Conservation (phyloP, 345 rosid genomes). For the Eucalyptus erythrocorys region DNA sequence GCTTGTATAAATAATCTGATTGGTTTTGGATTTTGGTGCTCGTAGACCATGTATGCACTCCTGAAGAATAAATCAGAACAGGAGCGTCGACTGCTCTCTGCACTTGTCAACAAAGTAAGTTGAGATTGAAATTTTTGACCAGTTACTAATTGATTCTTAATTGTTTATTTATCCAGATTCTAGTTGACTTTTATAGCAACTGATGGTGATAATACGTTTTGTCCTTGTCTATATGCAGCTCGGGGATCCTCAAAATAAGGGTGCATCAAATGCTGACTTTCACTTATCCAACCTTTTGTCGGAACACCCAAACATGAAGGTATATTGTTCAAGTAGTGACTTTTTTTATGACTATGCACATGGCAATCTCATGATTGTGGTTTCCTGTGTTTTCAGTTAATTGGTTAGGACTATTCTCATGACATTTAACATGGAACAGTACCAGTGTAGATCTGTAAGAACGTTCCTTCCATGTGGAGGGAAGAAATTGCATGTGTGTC, state of each 20-base stretch:
- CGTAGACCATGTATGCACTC: constrained; percentile 63
- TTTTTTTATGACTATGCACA: neutral
- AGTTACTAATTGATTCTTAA: neutral
- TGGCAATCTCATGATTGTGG: neutral
- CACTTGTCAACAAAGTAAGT: constrained; percentile 83
- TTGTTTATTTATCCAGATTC: neutral
- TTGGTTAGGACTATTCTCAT: neutral
- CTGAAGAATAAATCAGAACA: constrained; percentile 89
- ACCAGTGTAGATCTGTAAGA: neutral
- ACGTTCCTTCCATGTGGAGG: neutral
- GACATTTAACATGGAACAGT: neutral
- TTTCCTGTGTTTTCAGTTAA: neutral
- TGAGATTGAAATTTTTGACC: neutral
- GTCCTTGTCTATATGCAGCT: constrained; percentile 32
- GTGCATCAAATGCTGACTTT: constrained; percentile 95
- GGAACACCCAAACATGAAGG: constrained; percentile 99
- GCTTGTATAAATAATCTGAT: neutral
- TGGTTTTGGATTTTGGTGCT: neutral
- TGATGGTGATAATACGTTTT: neutral
- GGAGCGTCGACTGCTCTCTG: constrained; percentile 79
- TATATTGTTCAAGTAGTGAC: neutral
- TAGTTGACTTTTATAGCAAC: neutral
- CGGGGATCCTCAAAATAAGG: constrained; percentile 94
- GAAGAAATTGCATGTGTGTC: neutral
- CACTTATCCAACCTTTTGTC: constrained; percentile 82